phyloP scores from a whole-genome alignment of 495 filamentous ascomycete genomes.

The Mytilinidion resinicola region DNA sequence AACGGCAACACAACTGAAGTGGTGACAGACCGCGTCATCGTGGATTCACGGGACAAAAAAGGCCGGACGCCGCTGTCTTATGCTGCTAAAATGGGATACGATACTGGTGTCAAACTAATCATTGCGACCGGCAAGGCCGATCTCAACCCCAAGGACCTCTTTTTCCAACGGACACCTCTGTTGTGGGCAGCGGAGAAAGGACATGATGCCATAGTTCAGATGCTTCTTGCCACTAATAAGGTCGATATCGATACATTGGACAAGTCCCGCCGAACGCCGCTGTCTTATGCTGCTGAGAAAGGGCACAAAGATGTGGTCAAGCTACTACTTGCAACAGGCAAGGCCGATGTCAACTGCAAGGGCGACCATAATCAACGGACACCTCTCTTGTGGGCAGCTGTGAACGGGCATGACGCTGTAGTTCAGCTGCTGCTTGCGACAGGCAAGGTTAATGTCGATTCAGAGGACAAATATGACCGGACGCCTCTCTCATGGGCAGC shows the following conservation, averaged over 20 bases:
- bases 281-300: too few species aligned
- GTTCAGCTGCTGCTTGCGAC: too few species aligned
- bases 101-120: slow-evolving; percentile 27
- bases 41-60: slow-evolving; percentile 22
- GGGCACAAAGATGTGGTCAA: slow-evolving; percentile 31
- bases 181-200: too few species aligned
- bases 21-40: background rate
- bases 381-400: too few species aligned
- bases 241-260: slow-evolving; percentile 24
- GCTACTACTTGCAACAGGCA: too few species aligned
- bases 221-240: too few species aligned
- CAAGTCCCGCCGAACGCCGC: slow-evolving; percentile 19
- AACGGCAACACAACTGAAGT: background rate
- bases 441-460: too few species aligned
- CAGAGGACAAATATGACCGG: slow-evolving; percentile 17
- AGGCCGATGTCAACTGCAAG: slow-evolving; percentile 8
- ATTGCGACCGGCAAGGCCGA: too few species aligned
- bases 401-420: slow-evolving; percentile 20
- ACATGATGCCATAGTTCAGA: slow-evolving; percentile 2
- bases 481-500: too few species aligned
- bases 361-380: slow-evolving; percentile 16
- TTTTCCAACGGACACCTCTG: slow-evolving; percentile 26
- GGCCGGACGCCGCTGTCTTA: slow-evolving; percentile 28
- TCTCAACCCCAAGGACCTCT: slow-evolving; percentile 5
- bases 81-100: slow-evolving; percentile 30